Evolutionary conservation across 352 stramenopile genomes (phyloP), one percentile per base, ranked within the genome.

Genomic region (Phytophthora sojae): DNA sequence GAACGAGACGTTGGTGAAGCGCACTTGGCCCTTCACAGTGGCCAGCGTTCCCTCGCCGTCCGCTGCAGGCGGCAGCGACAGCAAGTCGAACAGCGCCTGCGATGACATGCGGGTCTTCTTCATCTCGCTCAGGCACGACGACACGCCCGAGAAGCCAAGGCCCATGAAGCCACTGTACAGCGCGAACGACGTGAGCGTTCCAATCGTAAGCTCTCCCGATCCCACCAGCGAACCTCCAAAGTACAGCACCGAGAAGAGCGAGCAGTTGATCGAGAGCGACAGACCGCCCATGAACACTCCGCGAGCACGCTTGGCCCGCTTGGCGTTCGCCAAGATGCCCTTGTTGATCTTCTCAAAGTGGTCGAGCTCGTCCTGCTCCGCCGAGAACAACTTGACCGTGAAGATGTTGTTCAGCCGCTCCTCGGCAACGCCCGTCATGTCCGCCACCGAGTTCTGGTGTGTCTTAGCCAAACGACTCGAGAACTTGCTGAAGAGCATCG

Each of bases 101-200:
- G 87, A 95, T 30, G 88, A 91, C 62, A 91, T 85, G 47, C 87
- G 86, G 12, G 85, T 86, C 49, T 89, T 88, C 61, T 82, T 88
- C 45, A 96, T 78, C 51, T 97, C 88, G 19, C 90, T 81, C 39
- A 94, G 77, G 68, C 88, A 96, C 8, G 89, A 96, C 29, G 90
- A 94, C 11, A 98, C 74, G 0, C 86, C 83, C 15, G 91, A 97
- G 75, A 97, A 97, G 5, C 91, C 92, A 11, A 97, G 80, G 26
- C 88, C 90, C 81, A 98, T 96, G 60, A 97, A 96, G 17, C 90
- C 90, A 52, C 84, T 97, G 86, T 98, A 98, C 3, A 97, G 66
- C 25, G 93, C 88, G 60, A 98, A 98, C 3, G 91, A 97, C 45
- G 91, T 97, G 39, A 98, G 83, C 56, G 90, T 90, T 12, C 93